These are phyloP conservation scores for Quercus cerris DNA, from an alignment of 306 rosid species.

Conservation along the genomic window DNA sequence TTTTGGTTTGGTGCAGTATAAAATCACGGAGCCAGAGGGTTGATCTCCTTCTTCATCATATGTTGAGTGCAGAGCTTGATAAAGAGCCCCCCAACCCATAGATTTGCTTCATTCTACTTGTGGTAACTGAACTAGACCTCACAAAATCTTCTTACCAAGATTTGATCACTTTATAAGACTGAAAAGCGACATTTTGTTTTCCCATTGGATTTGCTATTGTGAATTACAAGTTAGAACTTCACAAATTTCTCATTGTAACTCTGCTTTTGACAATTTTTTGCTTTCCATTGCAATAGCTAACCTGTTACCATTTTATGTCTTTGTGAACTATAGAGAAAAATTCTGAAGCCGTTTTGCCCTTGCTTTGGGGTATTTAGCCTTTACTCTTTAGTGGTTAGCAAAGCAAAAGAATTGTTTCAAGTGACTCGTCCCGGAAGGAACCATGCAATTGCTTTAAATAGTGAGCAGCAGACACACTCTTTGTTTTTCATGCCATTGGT, in stretches of 20 bases:
- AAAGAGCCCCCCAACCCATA: conserved; percentile 43
- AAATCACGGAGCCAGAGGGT: conserved; percentile 81
- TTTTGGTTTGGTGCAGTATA: conserved; percentile 54
- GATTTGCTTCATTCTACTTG: neutral
- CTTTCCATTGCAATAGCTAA: neutral
- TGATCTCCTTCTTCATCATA: conserved; percentile 89
- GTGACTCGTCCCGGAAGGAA: neutral
- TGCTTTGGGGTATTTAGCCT: neutral
- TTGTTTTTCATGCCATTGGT: neutral
- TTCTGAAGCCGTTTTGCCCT: neutral
- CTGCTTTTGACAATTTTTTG: neutral
- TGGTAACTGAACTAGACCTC: conserved; percentile 1
- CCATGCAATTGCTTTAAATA: neutral
- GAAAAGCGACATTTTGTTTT: neutral
- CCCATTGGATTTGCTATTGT: neutral
- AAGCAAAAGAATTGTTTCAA: neutral
- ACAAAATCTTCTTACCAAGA: neutral
- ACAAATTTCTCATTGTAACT: neutral
- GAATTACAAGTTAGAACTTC: neutral
- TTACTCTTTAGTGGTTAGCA: too few relatives aligned
- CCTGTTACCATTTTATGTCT: too few relatives aligned
- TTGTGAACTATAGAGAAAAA: neutral
- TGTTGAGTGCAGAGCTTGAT: conserved; percentile 83
- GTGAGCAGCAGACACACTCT: neutral
- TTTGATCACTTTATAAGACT: neutral